These are phyloP conservation scores for Harrya chromipes DNA, from an alignment of 768 basidiomycete species.

Conservation along the genomic window DNA sequence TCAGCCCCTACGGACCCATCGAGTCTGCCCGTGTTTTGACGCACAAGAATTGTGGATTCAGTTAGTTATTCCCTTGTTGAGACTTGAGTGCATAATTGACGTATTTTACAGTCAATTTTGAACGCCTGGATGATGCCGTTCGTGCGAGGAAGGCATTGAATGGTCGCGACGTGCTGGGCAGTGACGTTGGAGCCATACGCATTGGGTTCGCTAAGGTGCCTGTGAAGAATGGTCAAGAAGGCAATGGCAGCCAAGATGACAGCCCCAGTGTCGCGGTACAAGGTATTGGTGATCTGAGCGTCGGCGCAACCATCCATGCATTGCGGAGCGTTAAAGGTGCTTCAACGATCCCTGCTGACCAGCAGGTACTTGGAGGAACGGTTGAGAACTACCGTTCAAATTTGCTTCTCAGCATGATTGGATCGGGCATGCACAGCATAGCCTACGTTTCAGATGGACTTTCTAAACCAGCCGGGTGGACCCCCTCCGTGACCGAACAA, in stretches of 20 bases:
- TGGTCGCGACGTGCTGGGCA: constrained; percentile 92
- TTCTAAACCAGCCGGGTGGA: constrained; percentile 63
- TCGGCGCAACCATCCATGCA: constrained; percentile 86
- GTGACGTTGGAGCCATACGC: constrained; percentile 93
- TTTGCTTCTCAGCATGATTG: constrained; percentile 85
- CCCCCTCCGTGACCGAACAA: constrained; percentile 81
- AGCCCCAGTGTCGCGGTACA: constrained; percentile 64
- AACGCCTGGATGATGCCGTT: constrained; percentile 94
- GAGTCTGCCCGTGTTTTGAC: constrained; percentile 95
- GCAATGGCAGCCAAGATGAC: constrained; percentile 57
- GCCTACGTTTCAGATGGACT: constrained; percentile 53
- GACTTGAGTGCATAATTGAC: constrained; percentile 7
- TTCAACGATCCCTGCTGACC: constrained; percentile 85
- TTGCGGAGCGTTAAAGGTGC: constrained; percentile 89
- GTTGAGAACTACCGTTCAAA: constrained; percentile 96
- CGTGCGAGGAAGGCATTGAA: constrained; percentile 94
- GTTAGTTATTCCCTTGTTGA: constrained; percentile 39
- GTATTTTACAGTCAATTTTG: constrained; percentile 76
- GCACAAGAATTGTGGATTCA: constrained; percentile 96
- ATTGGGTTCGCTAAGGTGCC: constrained; percentile 98
- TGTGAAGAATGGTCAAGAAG: constrained; percentile 78
- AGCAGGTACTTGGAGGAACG: constrained; percentile 86
- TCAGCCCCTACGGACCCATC: constrained; percentile 96
- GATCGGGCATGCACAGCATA: constrained; percentile 64
- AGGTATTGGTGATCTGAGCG: constrained; percentile 81